Evolutionary conservation across 2,329 filamentous ascomycete species (phyloP).

Genomic region (Ceratocystis cubensis): DNA sequence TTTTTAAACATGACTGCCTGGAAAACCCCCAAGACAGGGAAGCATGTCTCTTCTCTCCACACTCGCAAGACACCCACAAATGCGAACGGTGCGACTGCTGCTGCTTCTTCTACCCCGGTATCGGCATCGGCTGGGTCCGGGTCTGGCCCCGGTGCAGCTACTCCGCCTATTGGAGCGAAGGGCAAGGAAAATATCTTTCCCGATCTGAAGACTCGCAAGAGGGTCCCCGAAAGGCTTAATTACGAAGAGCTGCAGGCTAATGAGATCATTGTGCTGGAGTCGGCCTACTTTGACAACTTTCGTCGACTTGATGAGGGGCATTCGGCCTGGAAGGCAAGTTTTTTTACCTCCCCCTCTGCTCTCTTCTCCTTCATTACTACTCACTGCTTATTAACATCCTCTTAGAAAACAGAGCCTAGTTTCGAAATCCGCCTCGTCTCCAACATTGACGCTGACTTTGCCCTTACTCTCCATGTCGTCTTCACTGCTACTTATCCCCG

Average conservation of each 20-base stretch:
- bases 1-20: constrained; percentile 35
- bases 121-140: neutral
- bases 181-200: constrained; percentile 31
- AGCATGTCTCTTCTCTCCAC: constrained; percentile 15
- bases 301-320: constrained; percentile 56
- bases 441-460: constrained; percentile 58
- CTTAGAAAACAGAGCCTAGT: constrained; percentile 62
- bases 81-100: neutral
- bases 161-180: neutral
- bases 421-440: constrained; percentile 73
- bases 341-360: constrained; percentile 13
- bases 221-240: constrained; percentile 39
- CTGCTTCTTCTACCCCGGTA: neutral
- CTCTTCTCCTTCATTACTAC: neutral
- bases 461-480: constrained; percentile 60
- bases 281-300: constrained; percentile 86
- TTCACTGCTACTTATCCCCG: constrained; percentile 88
- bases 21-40: constrained; percentile 36
- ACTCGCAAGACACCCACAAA: neutral
- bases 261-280: constrained; percentile 71
- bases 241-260: constrained; percentile 80
- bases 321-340: constrained; percentile 68
- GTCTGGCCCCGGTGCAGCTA: neutral
- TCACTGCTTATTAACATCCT: constrained; percentile 18
- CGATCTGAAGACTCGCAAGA: constrained; percentile 36